Percentiles rank a stretch among this genome's conserved stretches.
Evolutionary conservation across 139 green algal species (phyloP).

Genomic region (Closterium sp.): DNA sequence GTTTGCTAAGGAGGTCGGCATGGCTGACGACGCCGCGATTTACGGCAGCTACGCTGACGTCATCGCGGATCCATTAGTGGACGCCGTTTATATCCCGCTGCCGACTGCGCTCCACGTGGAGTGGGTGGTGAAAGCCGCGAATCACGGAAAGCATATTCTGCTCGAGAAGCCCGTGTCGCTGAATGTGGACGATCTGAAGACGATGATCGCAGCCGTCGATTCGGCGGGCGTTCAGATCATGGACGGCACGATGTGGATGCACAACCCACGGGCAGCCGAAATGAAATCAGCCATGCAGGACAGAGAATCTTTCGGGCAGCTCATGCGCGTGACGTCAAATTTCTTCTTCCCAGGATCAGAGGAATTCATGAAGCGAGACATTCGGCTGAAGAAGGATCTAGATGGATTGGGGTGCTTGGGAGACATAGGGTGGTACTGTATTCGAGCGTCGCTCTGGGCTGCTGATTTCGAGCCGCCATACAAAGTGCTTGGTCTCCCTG

Average conservation of each 20-base stretch:
- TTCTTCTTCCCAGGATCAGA: constrained; percentile 14
- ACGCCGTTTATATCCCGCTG: constrained; percentile 65
- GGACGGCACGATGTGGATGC: constrained; percentile 45
- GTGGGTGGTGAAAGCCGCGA: constrained; percentile 58
- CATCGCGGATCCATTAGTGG: constrained; percentile 47
- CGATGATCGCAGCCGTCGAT: constrained; percentile 23
- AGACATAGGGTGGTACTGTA: constrained; percentile 38
- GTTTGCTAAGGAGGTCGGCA: constrained; percentile 45
- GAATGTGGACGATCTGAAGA: constrained; percentile 11
- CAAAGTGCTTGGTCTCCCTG: neutral
- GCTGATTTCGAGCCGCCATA: constrained; percentile 22
- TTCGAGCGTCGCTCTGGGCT: constrained; percentile 17
- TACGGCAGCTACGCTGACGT: constrained; percentile 62
- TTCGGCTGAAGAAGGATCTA: constrained; percentile 14
- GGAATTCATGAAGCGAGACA: neutral
- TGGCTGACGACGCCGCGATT: constrained; percentile 9
- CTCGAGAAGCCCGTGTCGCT: constrained; percentile 62
- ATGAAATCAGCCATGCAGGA: constrained; percentile 9
- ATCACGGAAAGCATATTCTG: constrained; percentile 59
- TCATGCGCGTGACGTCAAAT: constrained; percentile 1
- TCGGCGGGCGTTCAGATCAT: constrained; percentile 32
- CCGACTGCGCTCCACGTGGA: constrained; percentile 55
- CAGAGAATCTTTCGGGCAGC: neutral
- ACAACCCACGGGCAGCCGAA: constrained; percentile 20
- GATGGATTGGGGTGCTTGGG: constrained; percentile 27